A percentile compares a stretch with the other conserved stretches of the same genome.
Evolutionary conservation across 768 basidiomycete genomes (phyloP).

Genomic region (Asterophora lycoperdoides): DNA sequence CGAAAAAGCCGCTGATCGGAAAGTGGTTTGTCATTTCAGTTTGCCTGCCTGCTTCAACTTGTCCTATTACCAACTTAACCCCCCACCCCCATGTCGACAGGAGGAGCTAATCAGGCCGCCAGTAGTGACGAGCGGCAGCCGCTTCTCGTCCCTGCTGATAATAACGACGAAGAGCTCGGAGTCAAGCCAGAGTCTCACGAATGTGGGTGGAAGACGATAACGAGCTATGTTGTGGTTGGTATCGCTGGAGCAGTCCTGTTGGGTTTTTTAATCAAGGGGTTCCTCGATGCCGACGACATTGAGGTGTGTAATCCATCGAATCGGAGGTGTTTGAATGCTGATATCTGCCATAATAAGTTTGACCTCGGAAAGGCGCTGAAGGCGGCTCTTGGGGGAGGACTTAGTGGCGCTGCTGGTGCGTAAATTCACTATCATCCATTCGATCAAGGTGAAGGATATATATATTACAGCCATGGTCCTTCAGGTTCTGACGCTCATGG

Average conservation of each 20-base stretch:
- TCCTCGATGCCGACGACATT: constrained; percentile 63
- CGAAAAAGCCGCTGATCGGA: no score
- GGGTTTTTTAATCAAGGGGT: constrained; percentile 60
- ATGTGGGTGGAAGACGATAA: constrained; percentile 21
- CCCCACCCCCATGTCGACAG: constrained; percentile 8
- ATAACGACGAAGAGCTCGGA: not conserved
- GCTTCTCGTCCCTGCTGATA: constrained; percentile 15
- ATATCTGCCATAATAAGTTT: constrained; percentile 47
- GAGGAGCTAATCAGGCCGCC: constrained; percentile 1
- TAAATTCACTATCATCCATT: not conserved
- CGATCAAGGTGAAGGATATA: no score
- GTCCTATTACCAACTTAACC: not conserved
- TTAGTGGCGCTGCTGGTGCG: constrained; percentile 82
- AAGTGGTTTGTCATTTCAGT: not conserved
- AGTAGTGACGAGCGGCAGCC: constrained; percentile 22
- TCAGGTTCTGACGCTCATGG: constrained; percentile 89
- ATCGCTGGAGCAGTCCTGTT: constrained; percentile 36
- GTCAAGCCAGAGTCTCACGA: not conserved
- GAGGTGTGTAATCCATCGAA: constrained; percentile 41
- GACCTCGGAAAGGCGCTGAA: constrained; percentile 74
- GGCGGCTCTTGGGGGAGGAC: constrained; percentile 83
- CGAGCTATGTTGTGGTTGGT: constrained; percentile 30
- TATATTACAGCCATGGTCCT: constrained; percentile 74
- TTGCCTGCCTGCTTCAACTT: not conserved
- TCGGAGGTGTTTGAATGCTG: not conserved